Percentiles rank a stretch among this genome's conserved stretches.
Evolutionary conservation across 768 basidiomycete genomes (phyloP).

Genomic region (Suillus ampliporus): DNA sequence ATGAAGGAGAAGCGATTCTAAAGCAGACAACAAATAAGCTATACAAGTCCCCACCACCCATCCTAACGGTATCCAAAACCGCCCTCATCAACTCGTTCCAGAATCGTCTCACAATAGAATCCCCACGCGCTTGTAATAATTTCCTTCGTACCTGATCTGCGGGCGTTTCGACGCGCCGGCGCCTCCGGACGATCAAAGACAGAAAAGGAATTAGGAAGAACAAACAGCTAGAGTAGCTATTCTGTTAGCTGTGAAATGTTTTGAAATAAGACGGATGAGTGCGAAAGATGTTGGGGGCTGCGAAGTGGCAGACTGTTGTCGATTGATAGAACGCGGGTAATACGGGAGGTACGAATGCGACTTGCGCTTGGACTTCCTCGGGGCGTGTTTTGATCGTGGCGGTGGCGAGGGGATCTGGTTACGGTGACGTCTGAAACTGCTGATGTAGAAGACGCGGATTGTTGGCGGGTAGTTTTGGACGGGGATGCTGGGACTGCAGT

Average conservation of each 20-base stretch:
- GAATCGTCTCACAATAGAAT: constrained; percentile 43
- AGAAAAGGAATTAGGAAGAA: constrained; percentile 48
- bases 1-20: no score
- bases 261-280: constrained; percentile 52
- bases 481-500: no score
- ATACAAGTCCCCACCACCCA: constrained; percentile 84
- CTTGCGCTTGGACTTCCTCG: constrained; percentile 21
- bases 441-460: no score
- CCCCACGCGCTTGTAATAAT: constrained; percentile 47
- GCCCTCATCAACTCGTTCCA: constrained; percentile 60
- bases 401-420: constrained; percentile 20
- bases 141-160: constrained; percentile 64
- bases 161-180: constrained; percentile 43
- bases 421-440: constrained; percentile 30
- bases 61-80: constrained; percentile 68
- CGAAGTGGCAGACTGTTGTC: constrained; percentile 16
- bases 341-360: constrained; percentile 16
- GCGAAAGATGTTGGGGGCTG: constrained; percentile 38
- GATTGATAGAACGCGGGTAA: constrained; percentile 14
- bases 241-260: constrained; percentile 53
- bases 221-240: constrained; percentile 51
- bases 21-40: constrained; percentile 16
- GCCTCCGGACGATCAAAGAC: constrained; percentile 55
- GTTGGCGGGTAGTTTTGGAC: no score
- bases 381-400: constrained; percentile 15